Evolutionary conservation across 331 rosid species (phyloP), one percentile per base, ranked within the genome.

Genomic region (Pyracantha coccinea): DNA sequence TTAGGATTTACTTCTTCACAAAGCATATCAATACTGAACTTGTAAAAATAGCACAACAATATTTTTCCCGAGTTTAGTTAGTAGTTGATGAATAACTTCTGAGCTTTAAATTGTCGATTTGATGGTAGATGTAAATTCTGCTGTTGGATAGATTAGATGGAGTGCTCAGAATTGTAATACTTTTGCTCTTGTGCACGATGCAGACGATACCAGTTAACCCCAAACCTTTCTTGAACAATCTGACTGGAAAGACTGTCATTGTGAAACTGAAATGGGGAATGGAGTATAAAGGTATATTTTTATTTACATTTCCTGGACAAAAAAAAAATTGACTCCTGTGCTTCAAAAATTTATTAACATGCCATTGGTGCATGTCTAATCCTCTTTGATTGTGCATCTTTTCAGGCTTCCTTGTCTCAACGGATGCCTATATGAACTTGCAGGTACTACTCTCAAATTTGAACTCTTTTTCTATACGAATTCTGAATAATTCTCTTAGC

Each of bases 181-280:
- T 27, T 8, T 25, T 9, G 4, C 1, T 35, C 9, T 4, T 33
- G 2, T 25, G 9, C 68, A 57, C 1, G 27, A 71, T 33, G 92
- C 91, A 93, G 97, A 89, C 94, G 1, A 89, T 93, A 58, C 98
- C 98, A 69, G 98, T 93, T 64, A 93, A 93, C 79, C 98, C 97
- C 15, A 93, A 93, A 50, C 97, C 97, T 44, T 93, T 93, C 85
- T 88, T 93, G 96, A 93, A 93, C 91, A 91, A 93, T 87, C 89
- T 93, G 89, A 93, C 98, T 20, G 97, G 98, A 66, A 93, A 93
- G 83, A 90, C 84, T 17, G 97, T 93, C 59, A 84, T 91, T 69
- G 98, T 91, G 20, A 93, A 93, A 66, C 88, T 93, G 0, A 93
- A 93, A 80, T 93, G 98, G 98, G 98, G 98, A 64, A 93, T 93